Evolutionary conservation across 768 basidiomycete genomes (phyloP).

Genomic region (Russula lepida): DNA sequence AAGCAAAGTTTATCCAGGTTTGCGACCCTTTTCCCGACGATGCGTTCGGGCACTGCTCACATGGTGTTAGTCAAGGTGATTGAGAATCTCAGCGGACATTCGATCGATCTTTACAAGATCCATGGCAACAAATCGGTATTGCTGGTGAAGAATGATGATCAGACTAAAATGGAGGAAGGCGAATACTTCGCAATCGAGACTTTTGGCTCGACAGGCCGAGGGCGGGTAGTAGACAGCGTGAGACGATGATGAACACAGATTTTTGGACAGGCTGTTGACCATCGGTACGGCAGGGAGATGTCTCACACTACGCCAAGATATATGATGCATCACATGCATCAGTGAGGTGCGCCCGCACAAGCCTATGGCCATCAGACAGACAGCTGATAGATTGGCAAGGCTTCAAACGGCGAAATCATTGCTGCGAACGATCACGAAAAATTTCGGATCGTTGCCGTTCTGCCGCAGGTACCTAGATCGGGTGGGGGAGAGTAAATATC

Average conservation of each 20-base stretch:
- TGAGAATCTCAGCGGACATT: constrained; percentile 89
- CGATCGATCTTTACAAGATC: constrained; percentile 83
- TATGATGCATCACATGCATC: constrained; percentile 63
- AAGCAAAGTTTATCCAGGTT: constrained; percentile 76
- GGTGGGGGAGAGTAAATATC: constrained; percentile 84
- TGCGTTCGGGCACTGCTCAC: constrained; percentile 13
- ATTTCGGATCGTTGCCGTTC: constrained; percentile 93
- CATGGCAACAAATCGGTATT: constrained; percentile 91
- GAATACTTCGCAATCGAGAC: constrained; percentile 99
- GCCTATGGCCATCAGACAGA: background rate
- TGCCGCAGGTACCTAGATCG: constrained; percentile 94
- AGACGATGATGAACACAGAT: constrained; percentile 18
- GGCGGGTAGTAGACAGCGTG: constrained; percentile 77
- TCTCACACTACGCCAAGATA: constrained; percentile 84
- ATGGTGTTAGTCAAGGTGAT: constrained; percentile 75
- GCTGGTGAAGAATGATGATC: constrained; percentile 82
- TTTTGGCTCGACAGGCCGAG: constrained; percentile 94
- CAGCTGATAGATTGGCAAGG: constrained; percentile 31
- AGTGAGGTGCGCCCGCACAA: constrained; percentile 45
- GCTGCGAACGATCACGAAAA: constrained; percentile 78
- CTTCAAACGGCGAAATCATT: constrained; percentile 79
- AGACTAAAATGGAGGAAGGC: constrained; percentile 98
- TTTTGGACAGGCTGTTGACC: background rate
- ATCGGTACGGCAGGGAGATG: constrained; percentile 57
- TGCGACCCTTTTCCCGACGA: constrained; percentile 6